Percentiles rank a stretch among this genome's conserved stretches.
Evolutionary conservation across 148 eudicot species (phyloP).

Genomic region (Cornus suecica): DNA sequence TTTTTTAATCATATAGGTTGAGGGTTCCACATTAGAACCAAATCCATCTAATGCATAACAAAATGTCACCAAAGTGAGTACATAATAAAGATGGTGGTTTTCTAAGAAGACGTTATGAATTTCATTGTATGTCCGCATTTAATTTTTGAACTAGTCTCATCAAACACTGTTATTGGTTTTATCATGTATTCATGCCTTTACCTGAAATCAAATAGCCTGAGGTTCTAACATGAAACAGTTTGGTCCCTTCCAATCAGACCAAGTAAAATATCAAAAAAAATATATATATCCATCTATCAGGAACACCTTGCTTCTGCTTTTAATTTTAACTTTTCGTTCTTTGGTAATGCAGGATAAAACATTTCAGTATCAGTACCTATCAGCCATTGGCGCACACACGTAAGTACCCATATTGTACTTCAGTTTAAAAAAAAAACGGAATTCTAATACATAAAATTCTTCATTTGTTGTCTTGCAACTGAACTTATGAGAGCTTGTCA

Average conservation of each 20-base stretch:
- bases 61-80: too few species aligned
- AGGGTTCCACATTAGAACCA: too few species aligned
- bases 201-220: too few species aligned
- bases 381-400: conserved; percentile 92
- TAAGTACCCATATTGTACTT: conserved; percentile 32
- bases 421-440: background rate
- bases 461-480: background rate
- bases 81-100: too few species aligned
- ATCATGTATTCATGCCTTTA: too few species aligned
- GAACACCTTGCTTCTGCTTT: conserved; percentile 2
- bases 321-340: conserved; percentile 7
- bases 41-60: too few species aligned
- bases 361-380: conserved; percentile 84
- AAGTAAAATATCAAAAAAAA: too few species aligned
- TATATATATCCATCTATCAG: background rate
- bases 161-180: too few species aligned
- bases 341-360: conserved; percentile 79
- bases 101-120: too few species aligned
- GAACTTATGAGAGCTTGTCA: background rate
- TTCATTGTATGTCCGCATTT: too few species aligned
- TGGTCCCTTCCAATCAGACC: background rate
- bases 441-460: background rate
- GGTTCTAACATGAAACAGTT: background rate
- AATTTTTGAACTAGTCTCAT: too few species aligned
- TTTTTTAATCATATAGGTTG: too few species aligned